Evolutionary conservation across 805 yeast species (phyloP).

Genomic region (Cyberlindnera lachancei): DNA sequence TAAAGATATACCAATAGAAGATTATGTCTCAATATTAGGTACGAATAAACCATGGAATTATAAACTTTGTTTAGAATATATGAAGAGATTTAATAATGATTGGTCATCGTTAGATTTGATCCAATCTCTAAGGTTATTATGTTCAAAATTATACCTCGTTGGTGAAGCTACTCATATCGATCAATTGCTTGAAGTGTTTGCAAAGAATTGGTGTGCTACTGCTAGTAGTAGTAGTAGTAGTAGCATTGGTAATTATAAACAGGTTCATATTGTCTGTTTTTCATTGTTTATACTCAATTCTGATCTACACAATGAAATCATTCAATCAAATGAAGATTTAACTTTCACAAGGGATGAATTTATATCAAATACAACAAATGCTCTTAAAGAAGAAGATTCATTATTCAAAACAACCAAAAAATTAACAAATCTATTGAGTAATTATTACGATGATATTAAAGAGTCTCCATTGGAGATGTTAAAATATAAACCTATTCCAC

Average conservation of each 20-base stretch:
- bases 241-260: constrained; percentile 41
- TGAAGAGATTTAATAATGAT: constrained; percentile 34
- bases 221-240: no score
- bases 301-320: constrained; percentile 62
- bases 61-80: constrained; percentile 27
- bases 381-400: constrained; percentile 26
- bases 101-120: constrained; percentile 45
- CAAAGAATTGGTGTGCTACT: constrained; percentile 59
- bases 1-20: constrained; percentile 28
- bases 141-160: constrained; percentile 60
- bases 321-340: constrained; percentile 22
- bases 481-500: constrained; percentile 1
- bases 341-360: constrained; percentile 37
- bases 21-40: constrained; percentile 36
- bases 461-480: constrained; percentile 13
- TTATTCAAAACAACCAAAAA: neutral
- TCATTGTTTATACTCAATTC: constrained; percentile 69
- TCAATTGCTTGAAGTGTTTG: constrained; percentile 59
- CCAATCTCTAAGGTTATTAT: constrained; percentile 48
- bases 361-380: constrained; percentile 41
- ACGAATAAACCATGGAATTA: constrained; percentile 18
- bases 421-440: constrained; percentile 18
- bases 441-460: constrained; percentile 31
- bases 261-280: constrained; percentile 69
- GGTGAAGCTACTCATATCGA: constrained; percentile 84